Base-by-base conservation (phyloP, 345 rosid species). In the Alliaria petiolata region DNA sequence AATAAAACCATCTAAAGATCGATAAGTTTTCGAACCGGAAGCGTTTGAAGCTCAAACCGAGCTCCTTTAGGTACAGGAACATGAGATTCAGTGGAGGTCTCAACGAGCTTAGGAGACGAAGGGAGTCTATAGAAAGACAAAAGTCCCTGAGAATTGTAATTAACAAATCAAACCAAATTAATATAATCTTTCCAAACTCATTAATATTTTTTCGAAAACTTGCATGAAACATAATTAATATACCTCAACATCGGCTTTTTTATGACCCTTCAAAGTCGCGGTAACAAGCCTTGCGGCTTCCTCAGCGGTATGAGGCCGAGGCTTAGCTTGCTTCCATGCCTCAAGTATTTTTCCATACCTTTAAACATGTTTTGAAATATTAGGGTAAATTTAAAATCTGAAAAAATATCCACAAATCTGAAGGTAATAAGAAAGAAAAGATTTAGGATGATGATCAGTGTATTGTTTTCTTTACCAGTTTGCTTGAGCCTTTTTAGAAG, bases 161-260 rank as follows among this genome's bases (percentile, higher is more conserved):
- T 22, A 50, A 57, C 30, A 71, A 57, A 39, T 26, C 9, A 69
- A 49, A 25, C 5, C 42, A 65, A 2, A 20, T 61, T 16, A 68
- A 36, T 16, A n/a, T n/a, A 46, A 36, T 40, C 19, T 31, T 17
- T 14, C 17, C 42, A 25, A n/a, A 62, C n/a, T 49, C 11, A 10
- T 16, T 62, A 39, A 42, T 13, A 19, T 7, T 38, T n/a, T n/a
- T 54, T 45, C 19, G 8, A 28, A n/a, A 38, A 54, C 14, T 36
- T 8, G 62, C n/a, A n/a, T n/a, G n/a, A 57, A 70, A 62, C 70
- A 52, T 25, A 16, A 49, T n/a, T 6, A 5, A n/a, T 70, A 93
- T 71, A 93, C 98, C 96, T 87, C 91, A 72, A 93, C 98, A 85
- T 91, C 97, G 5, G 85, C 89, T 65, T 84, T 86, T 50, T 76